These are phyloP conservation scores for Rhodotorula kratochvilovae DNA, from an alignment of 768 basidiomycete genomes.

Conservation along the genomic window DNA sequence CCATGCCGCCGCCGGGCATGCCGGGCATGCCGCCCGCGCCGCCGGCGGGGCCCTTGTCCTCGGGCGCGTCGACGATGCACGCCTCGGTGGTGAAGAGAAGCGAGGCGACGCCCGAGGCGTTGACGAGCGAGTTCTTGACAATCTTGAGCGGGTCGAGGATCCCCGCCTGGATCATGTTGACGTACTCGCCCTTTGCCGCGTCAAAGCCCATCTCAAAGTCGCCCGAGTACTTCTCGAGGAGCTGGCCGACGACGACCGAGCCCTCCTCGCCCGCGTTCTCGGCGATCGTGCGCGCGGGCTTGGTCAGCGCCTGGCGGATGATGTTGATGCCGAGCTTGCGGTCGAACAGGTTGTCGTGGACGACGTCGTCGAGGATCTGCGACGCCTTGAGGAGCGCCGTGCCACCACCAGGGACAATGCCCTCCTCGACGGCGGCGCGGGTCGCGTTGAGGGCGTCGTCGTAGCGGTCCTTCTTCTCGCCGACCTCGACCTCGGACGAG, in stretches of 20 bases:
- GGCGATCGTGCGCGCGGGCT: slow-evolving; percentile 79
- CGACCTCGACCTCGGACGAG: slow-evolving; percentile 85
- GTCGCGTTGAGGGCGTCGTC: slow-evolving; percentile 65
- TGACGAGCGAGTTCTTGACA: slow-evolving; percentile 83
- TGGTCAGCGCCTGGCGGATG: slow-evolving; percentile 66
- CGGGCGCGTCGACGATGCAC: slow-evolving; percentile 78
- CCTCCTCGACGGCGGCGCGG: slow-evolving; percentile 95
- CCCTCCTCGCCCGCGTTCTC: slow-evolving; percentile 92
- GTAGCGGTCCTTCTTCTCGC: slow-evolving; percentile 99
- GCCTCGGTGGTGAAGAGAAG: slow-evolving; percentile 89
- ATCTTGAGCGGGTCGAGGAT: slow-evolving; percentile 74
- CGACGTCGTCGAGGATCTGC: slow-evolving; percentile 66
- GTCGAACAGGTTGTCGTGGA: slow-evolving; percentile 80
- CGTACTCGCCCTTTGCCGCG: slow-evolving; percentile 70
- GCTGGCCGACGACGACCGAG: slow-evolving; percentile 82
- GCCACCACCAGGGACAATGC: slow-evolving; percentile 95
- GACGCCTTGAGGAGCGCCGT: slow-evolving; percentile 70
- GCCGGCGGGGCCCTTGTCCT: slow-evolving; percentile 58
- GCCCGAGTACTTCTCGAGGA: slow-evolving; percentile 64
- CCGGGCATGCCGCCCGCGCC: slow-evolving; percentile 52
- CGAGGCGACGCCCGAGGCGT: slow-evolving; percentile 87
- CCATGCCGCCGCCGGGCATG: slow-evolving; percentile 25
- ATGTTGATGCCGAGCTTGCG: slow-evolving; percentile 83
- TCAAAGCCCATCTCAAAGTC: slow-evolving; percentile 87
- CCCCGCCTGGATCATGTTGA: slow-evolving; percentile 72